phyloP scores from a whole-genome alignment of 371 early-diverging fungal genomes.

The Mortierella sp. region DNA sequence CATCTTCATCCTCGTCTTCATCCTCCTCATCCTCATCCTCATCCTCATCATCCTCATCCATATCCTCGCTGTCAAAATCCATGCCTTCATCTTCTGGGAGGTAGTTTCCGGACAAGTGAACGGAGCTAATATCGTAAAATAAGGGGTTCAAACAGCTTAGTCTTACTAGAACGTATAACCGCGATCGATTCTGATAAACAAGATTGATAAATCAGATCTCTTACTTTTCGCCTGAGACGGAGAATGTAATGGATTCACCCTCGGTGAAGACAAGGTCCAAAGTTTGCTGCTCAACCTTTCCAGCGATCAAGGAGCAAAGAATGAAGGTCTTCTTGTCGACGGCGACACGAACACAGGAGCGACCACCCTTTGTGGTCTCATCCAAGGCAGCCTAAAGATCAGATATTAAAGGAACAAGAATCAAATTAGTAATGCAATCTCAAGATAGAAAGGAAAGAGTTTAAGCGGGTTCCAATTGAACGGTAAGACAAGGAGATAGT shows the following conservation, averaged over 20 bases:
- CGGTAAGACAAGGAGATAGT: neutral
- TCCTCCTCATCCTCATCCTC: slow-evolving; percentile 65
- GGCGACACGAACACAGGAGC: slow-evolving; percentile 75
- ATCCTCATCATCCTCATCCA: slow-evolving; percentile 58
- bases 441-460: neutral
- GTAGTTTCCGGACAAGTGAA: slow-evolving; percentile 86
- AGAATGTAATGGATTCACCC: slow-evolving; percentile 85
- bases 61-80: slow-evolving; percentile 59
- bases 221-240: slow-evolving; percentile 67
- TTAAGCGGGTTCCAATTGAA: neutral
- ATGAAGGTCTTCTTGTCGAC: slow-evolving; percentile 80
- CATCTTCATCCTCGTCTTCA: slow-evolving; percentile 61
- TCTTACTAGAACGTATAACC: neutral
- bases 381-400: slow-evolving; percentile 79
- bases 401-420: neutral
- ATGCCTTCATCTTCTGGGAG: slow-evolving; percentile 63
- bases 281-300: slow-evolving; percentile 77
- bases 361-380: slow-evolving; percentile 64
- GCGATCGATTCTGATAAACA: neutral
- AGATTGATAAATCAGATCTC: neutral
- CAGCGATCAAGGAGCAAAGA: slow-evolving; percentile 84
- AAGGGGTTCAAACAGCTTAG: neutral
- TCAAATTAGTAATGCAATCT: neutral
- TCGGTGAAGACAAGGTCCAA: slow-evolving; percentile 81
- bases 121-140: slow-evolving; percentile 33